Evolutionary conservation across 768 basidiomycete genomes (phyloP), one percentile per base, ranked within the genome.

Genomic region (Ephemerocybe angulata): DNA sequence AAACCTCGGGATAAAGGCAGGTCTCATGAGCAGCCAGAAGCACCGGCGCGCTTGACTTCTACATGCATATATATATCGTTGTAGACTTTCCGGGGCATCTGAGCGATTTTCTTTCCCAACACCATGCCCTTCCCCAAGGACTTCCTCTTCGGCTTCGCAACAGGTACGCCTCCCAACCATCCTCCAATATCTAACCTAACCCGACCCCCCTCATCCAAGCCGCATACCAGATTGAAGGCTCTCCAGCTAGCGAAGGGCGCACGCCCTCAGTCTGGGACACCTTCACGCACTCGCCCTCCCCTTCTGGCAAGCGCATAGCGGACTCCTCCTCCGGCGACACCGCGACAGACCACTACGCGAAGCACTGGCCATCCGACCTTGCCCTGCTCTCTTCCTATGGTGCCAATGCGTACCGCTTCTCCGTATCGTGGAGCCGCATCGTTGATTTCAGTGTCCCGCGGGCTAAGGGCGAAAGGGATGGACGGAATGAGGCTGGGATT

Each of bases 161-260:
- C 72, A 21, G 72, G 72, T 71, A 49, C 13, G 63, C 28, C 1
- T 46, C 33, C n/a, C 21, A 27, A 19, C 5, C 27, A 4, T 24
- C 12, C 46, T 48, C 13, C 17, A 27, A 30, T 5, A 48, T 4
- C 13, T 10, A 24, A 28, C n/a, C 46, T 24, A 24, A 13, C 11
- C 19, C 13, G 19, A 22, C 19, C 8, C 3, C 11, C 25, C 28
- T 48, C 46, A 37, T 38, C 31, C 30, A 68, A 75, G 89, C 86
- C 17, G 76, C 80, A 55, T 88, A 87, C 64, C 87, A 90, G 70
- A 86, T 86, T 42, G 88, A 90, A 70, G 88, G 87, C 6, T 83
- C 85, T 0, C 74, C 80, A 19, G 63, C 74, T 42, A 73, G 69
- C 10, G 79, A 72, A 46, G 78, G 78, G n/a, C 81, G 85, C 47